Conservation (phyloP, 441 rosid species). For the Codiaeum variegatum region DNA sequence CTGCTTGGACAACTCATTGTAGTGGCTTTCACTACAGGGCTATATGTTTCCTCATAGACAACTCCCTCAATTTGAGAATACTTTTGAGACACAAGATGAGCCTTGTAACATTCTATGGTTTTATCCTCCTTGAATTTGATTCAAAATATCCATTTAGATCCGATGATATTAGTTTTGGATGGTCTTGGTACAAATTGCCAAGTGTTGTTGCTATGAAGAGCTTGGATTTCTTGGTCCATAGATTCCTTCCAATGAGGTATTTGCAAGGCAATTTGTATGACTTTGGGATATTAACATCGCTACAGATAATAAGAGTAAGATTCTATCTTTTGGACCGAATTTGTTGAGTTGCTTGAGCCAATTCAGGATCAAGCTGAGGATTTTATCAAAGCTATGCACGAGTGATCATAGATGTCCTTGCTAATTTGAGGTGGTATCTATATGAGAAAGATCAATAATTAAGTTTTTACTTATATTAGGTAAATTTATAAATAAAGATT, state of each 20-base stretch:
- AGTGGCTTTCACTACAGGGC: background rate
- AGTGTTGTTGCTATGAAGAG: background rate
- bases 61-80: background rate
- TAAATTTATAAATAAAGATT: background rate
- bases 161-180: background rate
- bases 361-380: too few relatives aligned
- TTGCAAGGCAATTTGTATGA: background rate
- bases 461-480: background rate
- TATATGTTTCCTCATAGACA: background rate
- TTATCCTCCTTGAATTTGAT: background rate
- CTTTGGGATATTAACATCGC: background rate
- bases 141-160: background rate
- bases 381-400: too few relatives aligned
- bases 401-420: too few relatives aligned
- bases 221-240: background rate
- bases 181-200: background rate
- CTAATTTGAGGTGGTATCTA: background rate
- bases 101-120: background rate
- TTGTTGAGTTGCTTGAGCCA: background rate
- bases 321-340: too few relatives aligned
- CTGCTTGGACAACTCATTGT: background rate
- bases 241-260: background rate
- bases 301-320: background rate
- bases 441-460: background rate
- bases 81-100: background rate